Base-by-base conservation (phyloP, 192 early-diverging fungal species). In the Podila horticola region DNA sequence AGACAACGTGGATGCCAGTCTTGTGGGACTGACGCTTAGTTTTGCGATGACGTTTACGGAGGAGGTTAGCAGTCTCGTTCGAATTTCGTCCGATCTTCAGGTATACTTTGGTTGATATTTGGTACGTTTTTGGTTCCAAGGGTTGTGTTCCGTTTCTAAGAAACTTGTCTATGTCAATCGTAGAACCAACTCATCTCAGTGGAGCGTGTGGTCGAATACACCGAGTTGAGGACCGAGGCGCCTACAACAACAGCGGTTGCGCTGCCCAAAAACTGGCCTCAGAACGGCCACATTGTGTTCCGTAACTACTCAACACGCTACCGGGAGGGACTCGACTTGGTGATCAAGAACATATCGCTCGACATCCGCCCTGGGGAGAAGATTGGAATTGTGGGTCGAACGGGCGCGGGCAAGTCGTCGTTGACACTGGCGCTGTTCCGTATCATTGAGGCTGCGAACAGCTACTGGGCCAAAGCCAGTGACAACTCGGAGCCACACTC, bases 341-440 rank as follows among this genome's bases (percentile, higher is more conserved):
- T 97, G 6, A 82, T 98, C n/a, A 93, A 90, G 57, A 79, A 84
- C 26, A 79, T 99, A 28, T 87, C 87, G 20, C 87, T 96, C 52
- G 31, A 41, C 1, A 89, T 95, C 48, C 71, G 76, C 0, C 76
- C 89, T 22, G 66, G 69, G 26, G 84, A 87, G 74, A 96, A 94
- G 74, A 93, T 98, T 79, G 97, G 95, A 20, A 90, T 98, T 10
- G 95, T 96, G n/a, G 96, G 96, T 33, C 64, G 85, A 2, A 86
- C 85, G 8, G 85, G 85, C 0, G 68, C 83, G 17, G 85, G 85
- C 26, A 86, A 86, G 31, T 74, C 72, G 13, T 74, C 82, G 7
- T 64, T 96, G 52, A 75, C 84, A 13, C 52, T 81, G 34, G 79
- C 82, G 8, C 64, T 86, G 31, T 86, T 86, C 66, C 73, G 84